Base-by-base conservation (phyloP, 768 basidiomycete species). In the Cystoderma amianthinum region DNA sequence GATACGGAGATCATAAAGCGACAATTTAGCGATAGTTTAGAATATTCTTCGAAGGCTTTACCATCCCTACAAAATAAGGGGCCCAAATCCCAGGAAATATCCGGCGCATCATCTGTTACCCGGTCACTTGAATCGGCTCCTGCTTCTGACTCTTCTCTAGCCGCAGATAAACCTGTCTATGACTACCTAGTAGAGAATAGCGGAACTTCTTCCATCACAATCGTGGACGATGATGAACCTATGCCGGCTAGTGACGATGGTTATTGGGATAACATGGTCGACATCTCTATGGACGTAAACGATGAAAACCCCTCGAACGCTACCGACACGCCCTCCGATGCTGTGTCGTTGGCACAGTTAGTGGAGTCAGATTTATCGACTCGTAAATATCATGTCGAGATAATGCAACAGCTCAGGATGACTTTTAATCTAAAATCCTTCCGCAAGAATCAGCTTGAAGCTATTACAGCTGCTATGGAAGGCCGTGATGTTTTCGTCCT, bases 401-500 rank as follows among this genome's bases (percentile, higher is more conserved):
- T 86, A 38, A 61, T 64, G 46, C 59, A 59, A 17, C 72, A 74
- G 10, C 68, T 93, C 6, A 68, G 62, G 36, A 49, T 59, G 5
- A 67, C 74, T 0, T 98, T 97, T 60, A 64, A 65, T 4, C 67
- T 97, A 11, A 51, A 71, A 0, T 52, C 56, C 1, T 98, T 98
- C 59, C 78, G 95, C 23, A 62, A 59, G 11, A 87, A 97, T 59
- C 96, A 98, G 55, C 71, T 92, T 30, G 82, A 87, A 53, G 91
- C 88, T 2, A 86, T 98, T 47, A 74, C 77, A 33, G 85, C 84
- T 12, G 80, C 86, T 0, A 64, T 99, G 59, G 68, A 71, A 2
- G 91, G 85, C 5, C 76, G 70, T 41, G 95, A 98, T 53, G 89
- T 91, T 13, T 92, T 98, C 49, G 89, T 97, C 13, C 72, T 98